Base-by-base conservation (phyloP, 2,329 filamentous ascomycete species). In the Pseudodiploospora longispora region DNA sequence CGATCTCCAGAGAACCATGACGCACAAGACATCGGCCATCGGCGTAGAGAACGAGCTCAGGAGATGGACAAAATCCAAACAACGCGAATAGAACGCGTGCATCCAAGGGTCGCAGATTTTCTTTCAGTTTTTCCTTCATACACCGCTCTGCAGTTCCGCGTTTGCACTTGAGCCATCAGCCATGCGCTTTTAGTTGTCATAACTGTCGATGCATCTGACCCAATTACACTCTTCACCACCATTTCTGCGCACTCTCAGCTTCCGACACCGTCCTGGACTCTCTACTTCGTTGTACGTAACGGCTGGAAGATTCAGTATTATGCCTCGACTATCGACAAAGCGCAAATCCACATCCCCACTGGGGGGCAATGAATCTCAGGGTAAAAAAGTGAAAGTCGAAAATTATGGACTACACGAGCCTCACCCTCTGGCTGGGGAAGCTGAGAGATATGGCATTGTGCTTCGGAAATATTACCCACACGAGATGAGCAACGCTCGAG, bases 401-500 rank as follows among this genome's bases (percentile, higher is more conserved):
- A 45, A 53, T 43, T 37, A 49, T 10, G 62, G 61, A 28, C 55
- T 75, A 41, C 66, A 63, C 32, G 57, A 63, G 27, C 72, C 72
- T 0, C 74, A 77, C 47, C 70, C 68, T 8, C 67, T 68, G 36
- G 58, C 69, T n/a, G 55, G 61, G 10, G 63, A 70, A 27, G 64
- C 71, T 6, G 72, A 76, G 50, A 63, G 70, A 27, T 53, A 82
- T 51, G 82, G 80, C 12, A 80, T 87, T 40, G 78, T 87, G 0
- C 68, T 84, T 32, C 80, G 83, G 35, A 75, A 85, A 39, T 95
- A 82, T 66, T 96, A 95, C 54, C 88, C 88, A 0, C 76, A 78
- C 1, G 88, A 95, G 59, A 94, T 96, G 82, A 85, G 75, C 66
- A 93, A 88, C 55, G 78, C 76, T 40, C 81, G 89, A 34, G 89